Evolutionary conservation across 495 filamentous ascomycete species (phyloP), one percentile per base, ranked within the genome.

Genomic region (Bacidia gigantensis): DNA sequence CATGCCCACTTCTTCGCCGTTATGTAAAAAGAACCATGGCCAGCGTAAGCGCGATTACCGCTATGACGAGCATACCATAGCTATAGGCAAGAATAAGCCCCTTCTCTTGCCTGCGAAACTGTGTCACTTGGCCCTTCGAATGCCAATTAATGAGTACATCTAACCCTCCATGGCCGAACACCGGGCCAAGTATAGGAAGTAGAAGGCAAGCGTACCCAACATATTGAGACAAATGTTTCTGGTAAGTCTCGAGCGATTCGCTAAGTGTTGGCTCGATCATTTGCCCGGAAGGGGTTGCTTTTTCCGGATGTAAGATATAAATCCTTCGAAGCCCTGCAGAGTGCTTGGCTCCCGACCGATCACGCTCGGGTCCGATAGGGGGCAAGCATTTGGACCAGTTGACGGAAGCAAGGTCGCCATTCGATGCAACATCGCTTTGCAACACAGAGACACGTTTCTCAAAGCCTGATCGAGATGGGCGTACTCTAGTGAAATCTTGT

Each of bases 121-220:
- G 51, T 7, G 46, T 23, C 23, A 55, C 29, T 14, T 44, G 17
- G n/a, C 58, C 58, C 12, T 35, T 32, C n/a, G 56, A 49, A 25
- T 58, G 56, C 17, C 49, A 48, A 3, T 26, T 24, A 23, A 58
- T 56, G 20, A 57, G 20, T 14, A 32, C 38, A 35, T 60, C 58
- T 20, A 60, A 29, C 2, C 32, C 42, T 20, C 58, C 58, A 24
- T 54, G 43, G 7, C 51, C 38, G 20, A 53, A 53, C 9, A 50
- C 25, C 18, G 47, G 47, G 25, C 50, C 21, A 20, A 55, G 17
- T 10, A 50, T 17, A 14, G 46, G 46, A 25, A 55, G n/a, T 2
- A 55, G n/a, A n/a, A 22, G 9, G 48, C 54, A 52, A 22, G 42
- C 41, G 5, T 9, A 18, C 20, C 5, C 17, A 5, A n/a, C 9